These are phyloP conservation scores for Fusarium avenaceum DNA, from an alignment of 2,329 filamentous ascomycete species.

Conservation along the genomic window DNA sequence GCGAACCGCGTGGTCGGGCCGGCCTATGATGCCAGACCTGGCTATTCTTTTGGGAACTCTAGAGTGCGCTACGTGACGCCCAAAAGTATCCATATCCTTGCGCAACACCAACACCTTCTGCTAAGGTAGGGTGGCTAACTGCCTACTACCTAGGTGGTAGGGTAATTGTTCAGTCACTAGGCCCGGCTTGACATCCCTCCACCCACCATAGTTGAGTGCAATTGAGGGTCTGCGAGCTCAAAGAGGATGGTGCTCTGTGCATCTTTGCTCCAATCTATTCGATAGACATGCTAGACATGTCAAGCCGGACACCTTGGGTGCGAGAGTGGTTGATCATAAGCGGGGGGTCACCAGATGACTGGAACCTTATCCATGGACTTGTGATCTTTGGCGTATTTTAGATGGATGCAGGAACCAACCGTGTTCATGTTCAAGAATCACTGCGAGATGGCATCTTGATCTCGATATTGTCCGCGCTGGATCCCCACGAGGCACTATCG, in stretches of 20 bases:
- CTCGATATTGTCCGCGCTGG: conserved; percentile 3
- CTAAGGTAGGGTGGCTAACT: too few relatives aligned
- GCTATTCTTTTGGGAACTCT: conserved; percentile 31
- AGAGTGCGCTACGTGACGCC: conserved; percentile 33
- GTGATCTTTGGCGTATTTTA: conserved; percentile 28
- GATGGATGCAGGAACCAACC: conserved; percentile 41
- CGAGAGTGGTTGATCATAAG: conserved; percentile 21
- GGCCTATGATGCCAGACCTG: conserved; percentile 46
- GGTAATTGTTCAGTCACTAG: conserved; percentile 15
- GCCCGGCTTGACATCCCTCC: conserved; percentile 32
- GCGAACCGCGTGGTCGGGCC: conserved; percentile 36
- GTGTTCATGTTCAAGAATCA: conserved; percentile 16
- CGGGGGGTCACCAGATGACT: conserved; percentile 37
- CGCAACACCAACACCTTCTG: conserved; percentile 6
- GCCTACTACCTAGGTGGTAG: too few relatives aligned
- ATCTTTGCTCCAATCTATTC: conserved; percentile 23
- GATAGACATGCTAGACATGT: background rate
- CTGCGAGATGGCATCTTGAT: conserved; percentile 27
- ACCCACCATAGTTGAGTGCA: conserved; percentile 28
- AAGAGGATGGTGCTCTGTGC: conserved; percentile 32
- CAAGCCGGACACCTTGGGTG: conserved; percentile 1
- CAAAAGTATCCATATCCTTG: conserved; percentile 38
- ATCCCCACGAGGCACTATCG: conserved; percentile 1
- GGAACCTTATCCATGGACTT: conserved; percentile 18
- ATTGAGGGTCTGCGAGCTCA: conserved; percentile 17